Evolutionary conservation across 1,284 basidiomycete species (phyloP), one percentile per base, ranked within the genome.

Genomic region (Moesziomyces aphidis): DNA sequence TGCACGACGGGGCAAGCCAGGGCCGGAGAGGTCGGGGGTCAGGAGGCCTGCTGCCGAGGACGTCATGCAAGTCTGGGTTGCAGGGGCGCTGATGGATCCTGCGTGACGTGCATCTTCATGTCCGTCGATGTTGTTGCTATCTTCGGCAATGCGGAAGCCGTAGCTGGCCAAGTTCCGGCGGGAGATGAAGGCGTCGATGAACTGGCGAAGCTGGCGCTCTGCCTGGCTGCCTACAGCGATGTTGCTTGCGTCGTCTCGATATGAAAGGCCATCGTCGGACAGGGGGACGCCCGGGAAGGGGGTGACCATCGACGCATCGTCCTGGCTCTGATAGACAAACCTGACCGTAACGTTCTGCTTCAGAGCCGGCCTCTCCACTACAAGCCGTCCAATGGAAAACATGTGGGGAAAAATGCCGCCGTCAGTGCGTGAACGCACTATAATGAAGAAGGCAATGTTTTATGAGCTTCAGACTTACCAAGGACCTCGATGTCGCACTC

Each of bases 251-350:
- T 54, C 10, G 11, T 45, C 11, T 11, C 2, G 10, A 17, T 31
- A 24, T 5, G 13, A 17, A 9, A 17, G n/a, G 23, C 28, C 23
- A 11, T 15, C 4, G 46, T 31, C 31, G 1, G 50, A 60, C 9
- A 39, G n/a, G 8, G 31, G 39, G 15, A 56, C 54, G 15, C 58
- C 64, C 1, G 54, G 50, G 22, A 61, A 67, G 17, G 17, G 7
- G 15, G 50, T 6, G 0, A 11, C 7, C 17, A 19, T 3, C 4
- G 17, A 0, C 5, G 34, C 15, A 17, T 26, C 23, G 15, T 19
- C 7, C 9, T 49, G 39, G 3, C 21, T 8, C 19, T 46, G 22
- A 17, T 53, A 45, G 47, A 26, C 57, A 47, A 61, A 61, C 5
- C 26, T 36, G 24, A 23, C 31, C 0, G 23, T 55, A 39, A 67